Evolutionary conservation across 1,139 yeast genomes (phyloP), one percentile per base, ranked within the genome.

Genomic region (Zhuliangozyma blackwelliae): DNA sequence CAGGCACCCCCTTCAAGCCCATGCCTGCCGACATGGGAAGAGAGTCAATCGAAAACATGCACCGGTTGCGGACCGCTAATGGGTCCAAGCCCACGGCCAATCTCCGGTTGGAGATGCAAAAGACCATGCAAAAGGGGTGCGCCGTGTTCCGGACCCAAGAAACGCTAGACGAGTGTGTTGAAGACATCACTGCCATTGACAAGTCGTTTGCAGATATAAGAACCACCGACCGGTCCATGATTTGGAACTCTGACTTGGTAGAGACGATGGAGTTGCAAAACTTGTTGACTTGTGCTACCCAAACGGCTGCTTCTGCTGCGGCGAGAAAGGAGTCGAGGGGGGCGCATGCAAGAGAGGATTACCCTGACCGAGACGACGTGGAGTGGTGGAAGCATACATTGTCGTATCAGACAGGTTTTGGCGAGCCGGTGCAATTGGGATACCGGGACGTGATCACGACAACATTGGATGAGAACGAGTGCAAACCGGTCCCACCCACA

Each of bases 341-440:
- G 72, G 97, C 98, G 35, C 98, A 92, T 59, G 97, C 98, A 46
- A 84, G 97, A 73, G 98, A 92, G 67, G 98, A 92, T 65, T 90
- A 68, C 72, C 97, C 95, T 54, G 82, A 81, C 44, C 87, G 98
- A 79, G 96, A 92, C 58, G 98, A 92, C 62, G 88, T 62, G 44
- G 73, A 87, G 75, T 92, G 98, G 98, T 88, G 89, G 94, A 90
- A 90, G 74, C 98, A 92, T 69, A 78, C 97, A 36, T 73, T 92
- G 60, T 87, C 97, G 36, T 92, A 94, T 88, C 97, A 92, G 72
- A 57, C 66, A 43, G 63, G 68, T 31, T 72, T 72, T 46, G 95
- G 94, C 55, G 92, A 77, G 35, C 73, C 75, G 38, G 88, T 88
- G 36, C 68, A 63, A 41, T 78, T 92, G 66, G 81, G 72, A 54